Conservation (phyloP, 2,329 filamentous ascomycete genomes). For the Aspergillus japonicus region DNA sequence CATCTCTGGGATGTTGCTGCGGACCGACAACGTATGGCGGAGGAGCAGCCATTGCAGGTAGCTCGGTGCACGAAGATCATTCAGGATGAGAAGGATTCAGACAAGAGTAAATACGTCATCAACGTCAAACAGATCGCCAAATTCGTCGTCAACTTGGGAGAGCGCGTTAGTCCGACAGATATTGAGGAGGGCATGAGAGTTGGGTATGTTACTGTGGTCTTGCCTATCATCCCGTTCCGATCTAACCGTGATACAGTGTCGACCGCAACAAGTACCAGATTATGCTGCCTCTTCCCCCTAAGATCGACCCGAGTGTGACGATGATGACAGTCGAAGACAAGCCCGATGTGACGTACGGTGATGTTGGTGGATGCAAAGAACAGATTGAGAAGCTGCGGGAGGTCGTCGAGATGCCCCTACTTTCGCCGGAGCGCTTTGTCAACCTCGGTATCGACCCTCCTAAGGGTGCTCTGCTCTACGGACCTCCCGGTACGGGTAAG, state of each 20-base stretch:
- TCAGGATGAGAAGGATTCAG: conserved; percentile 87
- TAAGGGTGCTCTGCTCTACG: conserved; percentile 94
- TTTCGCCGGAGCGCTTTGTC: conserved; percentile 95
- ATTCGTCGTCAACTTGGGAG: conserved; percentile 96
- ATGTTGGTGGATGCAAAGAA: conserved; percentile 98
- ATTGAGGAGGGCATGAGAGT: conserved; percentile 99
- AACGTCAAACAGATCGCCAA: conserved; percentile 99
- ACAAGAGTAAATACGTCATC: conserved; percentile 99
- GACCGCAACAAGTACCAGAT: conserved; percentile 99
- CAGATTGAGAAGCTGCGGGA: conserved; percentile 99
- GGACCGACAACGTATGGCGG: conserved; percentile 96
- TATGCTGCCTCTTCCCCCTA: conserved; percentile 88
- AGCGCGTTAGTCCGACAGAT: conserved; percentile 95
- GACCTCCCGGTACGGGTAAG: conserved; percentile 97
- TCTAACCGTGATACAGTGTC: conserved; percentile 55
- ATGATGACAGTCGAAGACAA: conserved; percentile 99
- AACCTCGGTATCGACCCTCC: conserved; percentile 98
- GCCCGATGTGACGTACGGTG: conserved; percentile 97
- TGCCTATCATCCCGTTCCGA: neutral
- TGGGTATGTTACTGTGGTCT: conserved; percentile 53
- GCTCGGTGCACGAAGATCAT: conserved; percentile 99
- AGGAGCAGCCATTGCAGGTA: conserved; percentile 96
- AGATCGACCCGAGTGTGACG: conserved; percentile 97
- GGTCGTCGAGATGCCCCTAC: conserved; percentile 95
- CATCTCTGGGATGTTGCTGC: conserved; percentile 98